Conservation (phyloP, 2,329 filamentous ascomycete genomes). For the Setomelanomma holmii region DNA sequence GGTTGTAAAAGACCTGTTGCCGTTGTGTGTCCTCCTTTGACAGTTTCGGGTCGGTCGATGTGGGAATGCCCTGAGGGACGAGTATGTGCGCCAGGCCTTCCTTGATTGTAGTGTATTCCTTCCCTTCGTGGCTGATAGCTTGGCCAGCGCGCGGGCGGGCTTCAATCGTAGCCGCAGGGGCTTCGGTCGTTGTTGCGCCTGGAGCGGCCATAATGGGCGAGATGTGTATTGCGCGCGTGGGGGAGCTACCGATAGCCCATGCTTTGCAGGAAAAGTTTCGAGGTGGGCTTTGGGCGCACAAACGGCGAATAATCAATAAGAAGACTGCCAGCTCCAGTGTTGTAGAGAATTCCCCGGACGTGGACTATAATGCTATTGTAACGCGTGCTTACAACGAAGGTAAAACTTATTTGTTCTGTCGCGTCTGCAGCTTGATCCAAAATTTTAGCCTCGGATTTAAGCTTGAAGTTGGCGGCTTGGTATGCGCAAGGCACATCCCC, state of each 20-base stretch:
- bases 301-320: slow-evolving; percentile 12
- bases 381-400: too few relatives aligned
- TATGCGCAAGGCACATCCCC: neutral
- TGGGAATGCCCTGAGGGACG: slow-evolving; percentile 62
- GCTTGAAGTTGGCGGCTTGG: slow-evolving; percentile 40
- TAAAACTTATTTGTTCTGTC: slow-evolving; percentile 8
- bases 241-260: slow-evolving; percentile 37
- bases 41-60: slow-evolving; percentile 55
- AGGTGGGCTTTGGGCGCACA: slow-evolving; percentile 30
- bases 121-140: slow-evolving; percentile 55
- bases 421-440: slow-evolving; percentile 22
- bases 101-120: slow-evolving; percentile 66
- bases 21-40: slow-evolving; percentile 61
- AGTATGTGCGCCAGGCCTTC: slow-evolving; percentile 74
- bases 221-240: slow-evolving; percentile 25
- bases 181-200: slow-evolving; percentile 18
- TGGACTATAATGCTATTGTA: too few relatives aligned
- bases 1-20: slow-evolving; percentile 95
- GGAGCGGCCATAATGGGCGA: slow-evolving; percentile 25
- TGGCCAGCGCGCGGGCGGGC: slow-evolving; percentile 39
- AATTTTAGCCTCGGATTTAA: slow-evolving; percentile 35
- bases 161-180: slow-evolving; percentile 30
- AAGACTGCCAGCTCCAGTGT: slow-evolving; percentile 35
- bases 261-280: slow-evolving; percentile 16
- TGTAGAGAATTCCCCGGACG: too few relatives aligned